phyloP scores from a whole-genome alignment of 2,329 filamentous ascomycete species.

The Colletotrichum sp. region DNA sequence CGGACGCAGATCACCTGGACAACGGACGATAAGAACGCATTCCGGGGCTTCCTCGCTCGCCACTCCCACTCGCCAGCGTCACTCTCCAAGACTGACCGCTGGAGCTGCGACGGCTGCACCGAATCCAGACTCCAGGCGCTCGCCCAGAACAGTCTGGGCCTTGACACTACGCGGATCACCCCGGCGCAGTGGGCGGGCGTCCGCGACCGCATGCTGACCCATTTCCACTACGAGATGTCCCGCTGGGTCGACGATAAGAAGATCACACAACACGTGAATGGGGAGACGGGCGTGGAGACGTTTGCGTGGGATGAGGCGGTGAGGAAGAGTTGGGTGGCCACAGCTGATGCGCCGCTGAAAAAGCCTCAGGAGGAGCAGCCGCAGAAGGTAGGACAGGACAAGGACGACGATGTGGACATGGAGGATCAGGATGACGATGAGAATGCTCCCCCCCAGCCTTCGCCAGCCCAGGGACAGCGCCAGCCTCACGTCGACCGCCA shows the following conservation, averaged over 20 bases:
- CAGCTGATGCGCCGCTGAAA: not conserved
- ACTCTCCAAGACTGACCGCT: not conserved
- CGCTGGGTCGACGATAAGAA: not conserved
- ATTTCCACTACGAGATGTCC: not conserved
- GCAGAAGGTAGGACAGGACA: not conserved
- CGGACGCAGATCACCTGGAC: not conserved
- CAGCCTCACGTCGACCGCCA: not conserved
- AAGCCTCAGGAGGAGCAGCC: not conserved
- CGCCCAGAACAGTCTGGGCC: not conserved
- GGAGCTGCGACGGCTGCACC: not conserved
- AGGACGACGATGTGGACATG: not conserved
- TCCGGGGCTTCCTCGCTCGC: not conserved
- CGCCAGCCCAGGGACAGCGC: not conserved
- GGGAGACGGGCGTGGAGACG: not conserved
- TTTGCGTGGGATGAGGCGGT: not conserved
- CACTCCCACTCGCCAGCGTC: not conserved
- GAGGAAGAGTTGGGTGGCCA: not conserved
- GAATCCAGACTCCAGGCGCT: not conserved
- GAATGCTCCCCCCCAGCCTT: not conserved
- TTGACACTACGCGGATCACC: not conserved
- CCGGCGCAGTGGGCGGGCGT: not conserved
- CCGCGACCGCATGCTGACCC: not conserved
- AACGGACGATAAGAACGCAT: not conserved
- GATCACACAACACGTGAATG: not conserved
- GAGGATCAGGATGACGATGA: not conserved